Base-by-base conservation (phyloP, 2,329 filamentous ascomycete genomes). In the Xylariomycetidae sp. region DNA sequence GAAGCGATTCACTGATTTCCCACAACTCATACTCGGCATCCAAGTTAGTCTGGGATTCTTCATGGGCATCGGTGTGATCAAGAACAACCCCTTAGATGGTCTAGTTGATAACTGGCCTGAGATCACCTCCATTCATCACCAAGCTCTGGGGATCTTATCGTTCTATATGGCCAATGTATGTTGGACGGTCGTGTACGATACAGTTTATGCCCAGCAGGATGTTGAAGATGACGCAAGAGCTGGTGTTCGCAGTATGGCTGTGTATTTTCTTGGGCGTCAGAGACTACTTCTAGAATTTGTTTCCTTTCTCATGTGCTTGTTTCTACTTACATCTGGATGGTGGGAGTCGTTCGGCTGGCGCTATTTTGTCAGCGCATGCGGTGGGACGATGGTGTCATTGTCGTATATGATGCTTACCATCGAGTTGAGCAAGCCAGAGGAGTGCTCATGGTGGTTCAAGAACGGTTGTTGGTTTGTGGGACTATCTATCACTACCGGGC, bases 1-100 rank as follows among this genome's bases (percentile, higher is more conserved):
- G 26, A 74, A 74, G 49, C 62, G 69, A 16, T 52, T 70, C 20
- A 72, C 68, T 25, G 56, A 72, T 42, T 73, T 69, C 38, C 68
- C 70, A 11, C 27, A 36, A 17, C 15, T 19, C 3, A 18, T 31
- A 4, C 23, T 36, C 6, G 23, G 28, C 4, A 5, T 27, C 2
- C 70, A 74, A 42, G 56, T 65, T 20, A 62, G 67, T 6, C 50
- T 74, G 9, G 70, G 69, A 7, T 53, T 69, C 39, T 27, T 27
- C 17, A 30, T 16, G 9, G 6, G 6, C 9, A 16, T 18, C 8
- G 16, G 16, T 12, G 34, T 30, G 7, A 8, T 31, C 2, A n/a
- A 5, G 4, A 28, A n/a, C n/a, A n/a, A n/a, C n/a, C n/a, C n/a
- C n/a, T n/a, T n/a, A n/a, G n/a, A n/a, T n/a, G n/a, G n/a, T n/a